These are phyloP conservation scores for Pseudogymnoascus sp. DNA, from an alignment of 2,329 filamentous ascomycete species.

Conservation along the genomic window DNA sequence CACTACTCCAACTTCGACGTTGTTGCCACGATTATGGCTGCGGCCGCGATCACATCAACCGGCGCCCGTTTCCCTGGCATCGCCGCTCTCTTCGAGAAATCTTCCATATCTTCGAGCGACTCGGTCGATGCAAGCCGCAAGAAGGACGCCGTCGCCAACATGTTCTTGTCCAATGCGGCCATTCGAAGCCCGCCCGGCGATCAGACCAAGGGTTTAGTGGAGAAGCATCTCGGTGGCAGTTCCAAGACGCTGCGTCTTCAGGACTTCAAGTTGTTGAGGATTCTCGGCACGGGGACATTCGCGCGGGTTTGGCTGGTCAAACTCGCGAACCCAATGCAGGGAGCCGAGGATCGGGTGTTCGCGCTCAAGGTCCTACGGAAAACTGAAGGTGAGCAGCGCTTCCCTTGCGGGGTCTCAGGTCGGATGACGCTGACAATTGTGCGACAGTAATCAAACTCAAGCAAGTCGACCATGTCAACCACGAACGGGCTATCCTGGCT, in stretches of 20 bases:
- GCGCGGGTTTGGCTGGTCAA: constrained; percentile 70
- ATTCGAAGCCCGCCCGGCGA: background rate
- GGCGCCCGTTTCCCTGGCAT: constrained; percentile 5
- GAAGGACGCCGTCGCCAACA: constrained; percentile 5
- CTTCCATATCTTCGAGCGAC: background rate
- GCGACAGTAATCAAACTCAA: constrained; percentile 66
- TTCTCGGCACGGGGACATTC: constrained; percentile 53
- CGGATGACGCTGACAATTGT: constrained; percentile 13
- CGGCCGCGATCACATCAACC: constrained; percentile 6
- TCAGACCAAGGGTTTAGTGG: constrained; percentile 3
- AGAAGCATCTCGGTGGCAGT: background rate
- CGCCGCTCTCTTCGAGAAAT: constrained; percentile 5
- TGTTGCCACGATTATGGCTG: constrained; percentile 8
- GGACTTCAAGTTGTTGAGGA: constrained; percentile 9
- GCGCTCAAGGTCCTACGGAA: constrained; percentile 74
- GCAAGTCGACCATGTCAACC: constrained; percentile 79
- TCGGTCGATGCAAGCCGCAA: constrained; percentile 5
- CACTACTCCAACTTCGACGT: background rate
- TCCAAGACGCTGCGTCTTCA: constrained; percentile 1
- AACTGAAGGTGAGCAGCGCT: constrained; percentile 39
- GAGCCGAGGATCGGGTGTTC: constrained; percentile 60
- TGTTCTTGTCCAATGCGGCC: constrained; percentile 8
- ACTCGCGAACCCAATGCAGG: constrained; percentile 46
- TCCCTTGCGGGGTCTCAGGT: background rate
- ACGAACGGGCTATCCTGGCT: constrained; percentile 71